Evolutionary conservation across 331 rosid species (phyloP).

Genomic region (Acacia pycnantha): DNA sequence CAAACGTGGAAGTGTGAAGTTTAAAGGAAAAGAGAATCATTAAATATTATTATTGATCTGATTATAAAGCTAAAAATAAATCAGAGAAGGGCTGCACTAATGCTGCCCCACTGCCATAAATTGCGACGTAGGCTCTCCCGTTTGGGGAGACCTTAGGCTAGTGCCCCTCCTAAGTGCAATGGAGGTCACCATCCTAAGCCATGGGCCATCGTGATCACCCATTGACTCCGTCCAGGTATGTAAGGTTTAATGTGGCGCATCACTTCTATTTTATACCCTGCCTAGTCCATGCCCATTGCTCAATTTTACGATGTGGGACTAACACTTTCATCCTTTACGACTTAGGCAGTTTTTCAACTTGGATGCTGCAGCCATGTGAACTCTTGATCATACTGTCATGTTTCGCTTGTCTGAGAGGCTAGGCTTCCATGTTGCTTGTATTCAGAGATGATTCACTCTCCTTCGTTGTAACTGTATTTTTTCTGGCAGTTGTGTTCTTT

Average conservation of each 20-base stretch:
- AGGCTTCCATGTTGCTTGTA: not conserved
- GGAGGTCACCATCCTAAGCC: not conserved
- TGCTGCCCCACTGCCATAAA: not conserved
- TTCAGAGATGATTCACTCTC: not conserved
- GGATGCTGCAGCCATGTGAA: not conserved
- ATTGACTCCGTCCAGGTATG: conserved; percentile 1
- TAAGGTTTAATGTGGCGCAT: accelerated
- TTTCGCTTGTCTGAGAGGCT: not conserved
- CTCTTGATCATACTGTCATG: not conserved
- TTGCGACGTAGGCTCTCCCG: not conserved
- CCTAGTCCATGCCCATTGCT: not conserved
- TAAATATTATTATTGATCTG: too few relatives aligned
- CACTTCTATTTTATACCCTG: not conserved
- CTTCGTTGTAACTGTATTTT: not conserved
- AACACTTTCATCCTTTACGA: not conserved
- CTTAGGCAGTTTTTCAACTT: not conserved
- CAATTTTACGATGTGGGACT: not conserved
- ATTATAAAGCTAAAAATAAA: not conserved
- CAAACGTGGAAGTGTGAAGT: too few relatives aligned
- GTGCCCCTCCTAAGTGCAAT: not conserved
- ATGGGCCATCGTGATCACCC: not conserved
- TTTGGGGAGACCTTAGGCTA: not conserved
- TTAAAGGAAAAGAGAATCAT: too few relatives aligned
- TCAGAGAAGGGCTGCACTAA: not conserved
- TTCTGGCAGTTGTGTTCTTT: not conserved